Conservation (phyloP, 1,284 basidiomycete species). For the Cutaneotrichosporon sp. region DNA sequence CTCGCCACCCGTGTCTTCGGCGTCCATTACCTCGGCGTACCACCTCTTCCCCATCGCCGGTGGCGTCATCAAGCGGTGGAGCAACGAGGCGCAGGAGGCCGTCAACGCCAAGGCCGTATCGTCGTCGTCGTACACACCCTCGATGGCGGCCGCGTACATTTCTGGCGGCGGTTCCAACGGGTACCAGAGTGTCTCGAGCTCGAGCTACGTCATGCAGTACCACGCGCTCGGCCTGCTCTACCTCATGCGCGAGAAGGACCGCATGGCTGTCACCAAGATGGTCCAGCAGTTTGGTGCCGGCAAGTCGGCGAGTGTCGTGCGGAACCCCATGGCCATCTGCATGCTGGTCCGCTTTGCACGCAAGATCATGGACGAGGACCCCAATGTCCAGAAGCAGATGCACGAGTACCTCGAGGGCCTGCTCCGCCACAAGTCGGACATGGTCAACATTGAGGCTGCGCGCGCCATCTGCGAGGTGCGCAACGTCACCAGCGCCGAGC, state of each 20-base stretch:
- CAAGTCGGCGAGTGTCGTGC: constrained; percentile 74
- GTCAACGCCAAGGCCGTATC: constrained; percentile 82
- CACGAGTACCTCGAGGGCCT: constrained; percentile 91
- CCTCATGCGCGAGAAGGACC: constrained; percentile 91
- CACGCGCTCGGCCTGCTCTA: constrained; percentile 94
- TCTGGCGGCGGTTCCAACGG: constrained; percentile 48
- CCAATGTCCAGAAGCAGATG: constrained; percentile 89
- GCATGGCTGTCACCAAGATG: constrained; percentile 99
- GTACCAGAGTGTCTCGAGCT: constrained; percentile 77
- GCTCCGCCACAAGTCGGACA: constrained; percentile 98
- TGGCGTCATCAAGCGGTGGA: constrained; percentile 96
- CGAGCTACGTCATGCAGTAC: constrained; percentile 94
- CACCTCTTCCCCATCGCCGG: constrained; percentile 92
- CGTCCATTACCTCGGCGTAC: constrained; percentile 94
- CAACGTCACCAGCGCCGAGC: constrained; percentile 70
- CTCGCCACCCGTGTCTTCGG: constrained; percentile 91
- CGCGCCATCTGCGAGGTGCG: constrained; percentile 96
- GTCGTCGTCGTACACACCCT: constrained; percentile 54
- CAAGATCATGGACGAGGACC: constrained; percentile 97
- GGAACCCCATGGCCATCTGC: constrained; percentile 97
- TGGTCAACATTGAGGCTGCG: constrained; percentile 99
- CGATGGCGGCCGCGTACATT: constrained; percentile 60
- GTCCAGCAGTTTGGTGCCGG: constrained; percentile 89
- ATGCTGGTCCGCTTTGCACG: constrained; percentile 98
- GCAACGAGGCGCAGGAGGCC: constrained; percentile 96